Evolutionary conservation across 1,139 yeast genomes (phyloP).

Genomic region (Yamadazyma atlantica): DNA sequence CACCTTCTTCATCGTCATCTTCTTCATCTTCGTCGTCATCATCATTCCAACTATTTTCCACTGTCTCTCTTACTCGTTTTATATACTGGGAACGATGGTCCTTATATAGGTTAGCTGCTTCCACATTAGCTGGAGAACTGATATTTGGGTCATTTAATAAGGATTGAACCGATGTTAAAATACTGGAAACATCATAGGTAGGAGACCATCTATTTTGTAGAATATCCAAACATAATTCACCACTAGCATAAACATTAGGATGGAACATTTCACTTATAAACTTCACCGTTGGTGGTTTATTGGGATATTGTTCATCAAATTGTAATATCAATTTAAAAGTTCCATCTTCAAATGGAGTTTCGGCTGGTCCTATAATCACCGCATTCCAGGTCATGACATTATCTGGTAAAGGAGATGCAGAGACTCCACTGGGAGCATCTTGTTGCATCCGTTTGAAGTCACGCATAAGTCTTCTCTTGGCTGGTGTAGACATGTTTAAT

Average conservation of each 20-base stretch:
- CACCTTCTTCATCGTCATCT: constrained; percentile 56
- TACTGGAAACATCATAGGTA: constrained; percentile 97
- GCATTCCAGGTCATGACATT: constrained; percentile 98
- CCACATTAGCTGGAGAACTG: constrained; percentile 96
- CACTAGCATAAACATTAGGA: constrained; percentile 94
- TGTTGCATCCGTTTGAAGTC: constrained; percentile 98
- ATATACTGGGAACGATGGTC: constrained; percentile 93
- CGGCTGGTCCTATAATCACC: constrained; percentile 95
- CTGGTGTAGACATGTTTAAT: constrained; percentile 87
- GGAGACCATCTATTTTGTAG: constrained; percentile 98
- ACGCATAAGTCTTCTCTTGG: constrained; percentile 97
- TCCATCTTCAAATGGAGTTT: constrained; percentile 98
- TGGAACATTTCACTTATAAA: constrained; percentile 95
- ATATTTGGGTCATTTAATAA: constrained; percentile 94
- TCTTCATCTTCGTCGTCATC: constrained; percentile 64
- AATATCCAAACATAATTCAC: constrained; percentile 94
- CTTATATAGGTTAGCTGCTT: constrained; percentile 92
- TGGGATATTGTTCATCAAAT: constrained; percentile 96
- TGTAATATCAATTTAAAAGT: constrained; percentile 84
- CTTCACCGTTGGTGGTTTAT: constrained; percentile 91
- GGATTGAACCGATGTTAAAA: constrained; percentile 83
- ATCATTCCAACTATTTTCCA: constrained; percentile 82
- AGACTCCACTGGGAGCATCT: constrained; percentile 97
- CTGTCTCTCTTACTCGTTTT: constrained; percentile 90
- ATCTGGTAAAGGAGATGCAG: constrained; percentile 96